A percentile compares a stretch with the other conserved stretches of the same genome.
Conservation (phyloP, 345 rosid species). For the Linum trigynum region DNA sequence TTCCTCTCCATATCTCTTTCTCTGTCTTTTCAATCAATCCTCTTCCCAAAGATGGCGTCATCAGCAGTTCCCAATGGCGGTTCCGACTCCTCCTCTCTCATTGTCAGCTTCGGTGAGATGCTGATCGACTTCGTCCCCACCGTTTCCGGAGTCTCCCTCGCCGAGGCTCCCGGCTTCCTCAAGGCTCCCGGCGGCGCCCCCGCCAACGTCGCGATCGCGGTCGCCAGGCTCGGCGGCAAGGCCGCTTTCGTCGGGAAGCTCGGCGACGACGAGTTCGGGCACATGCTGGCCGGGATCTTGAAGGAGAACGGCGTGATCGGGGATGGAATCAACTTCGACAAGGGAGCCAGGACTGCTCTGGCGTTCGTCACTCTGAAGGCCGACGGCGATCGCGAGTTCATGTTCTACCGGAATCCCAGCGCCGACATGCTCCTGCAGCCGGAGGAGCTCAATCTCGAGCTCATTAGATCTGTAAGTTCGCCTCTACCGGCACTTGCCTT, state of each 20-base stretch:
- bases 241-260: background rate
- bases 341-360: background rate
- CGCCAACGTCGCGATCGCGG: background rate
- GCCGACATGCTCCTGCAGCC: conserved; percentile 1
- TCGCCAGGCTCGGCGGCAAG: background rate
- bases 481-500: background rate
- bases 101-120: background rate
- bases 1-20: background rate
- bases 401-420: background rate
- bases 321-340: background rate
- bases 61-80: background rate
- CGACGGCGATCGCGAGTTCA: background rate
- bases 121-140: conserved; percentile 1
- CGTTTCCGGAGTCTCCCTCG: background rate
- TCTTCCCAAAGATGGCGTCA: background rate
- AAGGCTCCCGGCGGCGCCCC: background rate
- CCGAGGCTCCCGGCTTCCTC: conserved; percentile 1
- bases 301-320: background rate
- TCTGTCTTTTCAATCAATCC: background rate
- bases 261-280: background rate
- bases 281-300: conserved; percentile 1
- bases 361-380: background rate
- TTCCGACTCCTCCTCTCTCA: background rate
- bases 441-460: background rate
- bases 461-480: background rate